Evolutionary conservation across 225 moss, liverwort and hornwort species (phyloP), one percentile per base, ranked within the genome.

Genomic region (Pseudisothecium myosuroides): DNA sequence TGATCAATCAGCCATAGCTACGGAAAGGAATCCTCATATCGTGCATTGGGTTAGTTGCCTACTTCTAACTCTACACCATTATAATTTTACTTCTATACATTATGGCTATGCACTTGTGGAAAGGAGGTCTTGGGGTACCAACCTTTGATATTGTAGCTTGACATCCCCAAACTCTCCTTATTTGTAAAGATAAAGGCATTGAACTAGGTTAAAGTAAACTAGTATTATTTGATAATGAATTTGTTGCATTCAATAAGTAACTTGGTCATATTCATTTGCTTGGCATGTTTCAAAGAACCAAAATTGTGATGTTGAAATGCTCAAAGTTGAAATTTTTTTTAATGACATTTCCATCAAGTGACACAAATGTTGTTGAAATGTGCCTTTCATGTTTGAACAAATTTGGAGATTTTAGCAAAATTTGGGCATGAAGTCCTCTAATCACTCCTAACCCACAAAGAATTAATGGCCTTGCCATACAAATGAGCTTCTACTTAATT

Each of bases 391-490:
- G 10, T 36, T 34, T 43, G 1, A 2, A 5, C 2, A 34, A 64
- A 36, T 23, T 36, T 64, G 16, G 5, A 45, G 4, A 16, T 31
- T 23, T 13, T 41, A 60, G 4, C 6, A 61, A 43, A 21, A 52
- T 13, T 8, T 22, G 22, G 14, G 9, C 17, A 14, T 52, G 2
- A 22, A 52, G 22, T 76, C 34, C 12, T 34, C 2, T 16, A 1
- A 31, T 79, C 7, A 56, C 9, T 16, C 7, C 3, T 27, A 56
- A 26, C 1, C 5, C 2, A 2, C 0, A 4, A 39, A 59, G 6
- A 39, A 14, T 41, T 59, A 28, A 19, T 39, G 20, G 5, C 29
- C 2, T 32, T 82, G 10, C 50, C 50, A 23, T 62, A 22, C 0
- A 9, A 61, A 22, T 21, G 45, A 6, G 3, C 8, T 45, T 13